Base-by-base conservation (phyloP, 345 rosid genomes). In the Gossypium bickii region DNA sequence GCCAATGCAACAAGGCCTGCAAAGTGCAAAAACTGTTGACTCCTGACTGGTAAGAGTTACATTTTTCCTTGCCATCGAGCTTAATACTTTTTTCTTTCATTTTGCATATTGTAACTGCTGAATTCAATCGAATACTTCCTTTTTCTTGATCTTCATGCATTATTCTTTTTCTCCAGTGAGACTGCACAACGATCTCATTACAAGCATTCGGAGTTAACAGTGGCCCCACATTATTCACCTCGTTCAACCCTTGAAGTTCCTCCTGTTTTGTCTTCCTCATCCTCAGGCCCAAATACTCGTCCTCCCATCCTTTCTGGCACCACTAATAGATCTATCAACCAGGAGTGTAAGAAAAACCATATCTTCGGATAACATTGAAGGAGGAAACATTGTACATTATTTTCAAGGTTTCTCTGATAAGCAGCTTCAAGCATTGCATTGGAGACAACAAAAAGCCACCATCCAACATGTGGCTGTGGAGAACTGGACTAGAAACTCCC, bases 141-240 rank as follows among this genome's bases (percentile, higher is more conserved):
- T 45, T 51, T 79, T 78, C 82, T 38, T 76, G 71, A 78, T 75
- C 85, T 78, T 83, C 78, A 79, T 71, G 79, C 80, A 72, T 81
- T 77, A 80, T 82, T 85, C 86, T 80, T 86, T 86, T 80, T 87
- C 86, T 78, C 81, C 91, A 82, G 89, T 79, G 86, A 90, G 87
- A 79, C 58, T 66, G 77, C 83, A 70, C 78, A 82, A 80, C 77
- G 79, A 80, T 75, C 67, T 66, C 82, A 74, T 25, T 73, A 67
- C 74, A 81, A 85, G 72, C 80, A 77, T 83, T 78, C 85, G 72
- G 77, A 89, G 77, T 56, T 94, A 72, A 80, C 62, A 18, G 76
- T 49, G 56, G 59, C 78, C 56, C 52, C 85, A 25, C 82, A 73
- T 59, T 81, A 72, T 51, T 86, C 86, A 66, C 90, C 90, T 29